Evolutionary conservation across 1,284 basidiomycete species (phyloP).

Genomic region (Austroboletus niveus): DNA sequence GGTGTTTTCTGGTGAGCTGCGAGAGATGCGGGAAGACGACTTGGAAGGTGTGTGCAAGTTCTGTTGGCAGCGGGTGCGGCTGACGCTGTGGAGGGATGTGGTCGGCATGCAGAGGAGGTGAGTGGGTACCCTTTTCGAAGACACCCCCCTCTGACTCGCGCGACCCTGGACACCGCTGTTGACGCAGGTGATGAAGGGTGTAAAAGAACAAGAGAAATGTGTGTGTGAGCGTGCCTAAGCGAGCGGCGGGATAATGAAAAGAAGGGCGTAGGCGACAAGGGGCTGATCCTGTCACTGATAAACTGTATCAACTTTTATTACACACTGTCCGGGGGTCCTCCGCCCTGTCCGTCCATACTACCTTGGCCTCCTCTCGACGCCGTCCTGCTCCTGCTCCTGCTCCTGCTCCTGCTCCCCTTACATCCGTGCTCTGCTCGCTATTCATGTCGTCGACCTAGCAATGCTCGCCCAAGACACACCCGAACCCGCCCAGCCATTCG

Average conservation of each 20-base stretch:
- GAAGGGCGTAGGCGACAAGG: constrained; percentile 5
- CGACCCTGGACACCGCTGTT: constrained; percentile 41
- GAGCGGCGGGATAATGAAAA: constrained; percentile 12
- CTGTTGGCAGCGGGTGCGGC: neutral
- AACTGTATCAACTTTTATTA: constrained; percentile 14
- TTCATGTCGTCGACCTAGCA: constrained; percentile 29
- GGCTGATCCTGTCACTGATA: constrained; percentile 11
- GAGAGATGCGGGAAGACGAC: constrained; percentile 65
- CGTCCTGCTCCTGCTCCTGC: constrained; percentile 17
- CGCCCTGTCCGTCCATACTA: neutral
- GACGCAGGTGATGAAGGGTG: constrained; percentile 40
- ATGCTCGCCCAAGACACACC: constrained; percentile 24
- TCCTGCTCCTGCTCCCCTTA: constrained; percentile 2
- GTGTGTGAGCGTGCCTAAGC: constrained; percentile 44
- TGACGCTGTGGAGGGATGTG: constrained; percentile 56
- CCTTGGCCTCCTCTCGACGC: constrained; percentile 9
- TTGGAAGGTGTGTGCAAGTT: constrained; percentile 55
- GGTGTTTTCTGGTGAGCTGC: constrained; percentile 60
- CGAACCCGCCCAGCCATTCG: constrained; percentile 34
- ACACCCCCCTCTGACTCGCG: constrained; percentile 28
- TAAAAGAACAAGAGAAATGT: constrained; percentile 70
- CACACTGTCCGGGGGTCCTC: constrained; percentile 27
- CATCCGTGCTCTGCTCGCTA: constrained; percentile 11
- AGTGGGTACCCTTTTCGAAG: constrained; percentile 40
- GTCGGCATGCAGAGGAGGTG: constrained; percentile 61